A percentile compares a stretch with the other conserved stretches of the same genome.
These are phyloP conservation scores for Pseudotulostoma volvatum DNA, from an alignment of 495 filamentous ascomycete species.

Conservation along the genomic window DNA sequence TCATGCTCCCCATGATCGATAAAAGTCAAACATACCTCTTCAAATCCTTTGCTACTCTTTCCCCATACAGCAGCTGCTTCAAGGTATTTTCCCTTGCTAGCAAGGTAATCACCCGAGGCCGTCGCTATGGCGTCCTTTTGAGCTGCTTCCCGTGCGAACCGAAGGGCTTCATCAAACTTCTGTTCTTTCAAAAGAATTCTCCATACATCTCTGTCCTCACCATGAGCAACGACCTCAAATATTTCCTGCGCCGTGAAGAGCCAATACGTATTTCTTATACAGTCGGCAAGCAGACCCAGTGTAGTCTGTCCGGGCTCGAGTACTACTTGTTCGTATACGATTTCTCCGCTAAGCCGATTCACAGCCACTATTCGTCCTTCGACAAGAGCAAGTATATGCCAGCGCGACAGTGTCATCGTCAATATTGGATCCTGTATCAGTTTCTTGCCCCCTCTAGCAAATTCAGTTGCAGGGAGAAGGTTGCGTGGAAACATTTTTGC, in stretches of 20 bases:
- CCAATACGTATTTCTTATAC: slow-evolving; percentile 92
- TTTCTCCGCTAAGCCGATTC: slow-evolving; percentile 67
- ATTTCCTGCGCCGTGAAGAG: slow-evolving; percentile 81
- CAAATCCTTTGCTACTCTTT: slow-evolving; percentile 88
- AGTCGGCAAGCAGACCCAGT: slow-evolving; percentile 68
- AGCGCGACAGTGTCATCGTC: slow-evolving; percentile 76
- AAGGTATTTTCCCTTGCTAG: slow-evolving; percentile 57
- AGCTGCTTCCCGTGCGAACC: slow-evolving; percentile 51
- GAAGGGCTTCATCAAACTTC: slow-evolving; percentile 72
- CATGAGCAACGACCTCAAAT: slow-evolving; percentile 76
- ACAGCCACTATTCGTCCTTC: slow-evolving; percentile 67
- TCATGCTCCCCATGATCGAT: slow-evolving; percentile 83
- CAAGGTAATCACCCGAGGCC: slow-evolving; percentile 75
- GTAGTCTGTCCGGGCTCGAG: slow-evolving; percentile 65
- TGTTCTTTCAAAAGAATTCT: slow-evolving; percentile 72
- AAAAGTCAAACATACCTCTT: slow-evolving; percentile 81
- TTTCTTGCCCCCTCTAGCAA: slow-evolving; percentile 43
- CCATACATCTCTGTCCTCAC: slow-evolving; percentile 91
- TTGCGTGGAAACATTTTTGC: slow-evolving; percentile 60
- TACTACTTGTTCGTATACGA: slow-evolving; percentile 74
- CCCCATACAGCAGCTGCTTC: slow-evolving; percentile 86
- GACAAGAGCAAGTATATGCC: slow-evolving; percentile 77
- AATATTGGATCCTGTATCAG: slow-evolving; percentile 52
- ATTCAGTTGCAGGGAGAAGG: slow-evolving; percentile 50
- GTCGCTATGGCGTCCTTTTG: slow-evolving; percentile 83